Percentiles rank a stretch among this genome's conserved stretches.
Evolutionary conservation across 1,284 basidiomycete genomes (phyloP).

Genomic region (Pholiota adiposa): DNA sequence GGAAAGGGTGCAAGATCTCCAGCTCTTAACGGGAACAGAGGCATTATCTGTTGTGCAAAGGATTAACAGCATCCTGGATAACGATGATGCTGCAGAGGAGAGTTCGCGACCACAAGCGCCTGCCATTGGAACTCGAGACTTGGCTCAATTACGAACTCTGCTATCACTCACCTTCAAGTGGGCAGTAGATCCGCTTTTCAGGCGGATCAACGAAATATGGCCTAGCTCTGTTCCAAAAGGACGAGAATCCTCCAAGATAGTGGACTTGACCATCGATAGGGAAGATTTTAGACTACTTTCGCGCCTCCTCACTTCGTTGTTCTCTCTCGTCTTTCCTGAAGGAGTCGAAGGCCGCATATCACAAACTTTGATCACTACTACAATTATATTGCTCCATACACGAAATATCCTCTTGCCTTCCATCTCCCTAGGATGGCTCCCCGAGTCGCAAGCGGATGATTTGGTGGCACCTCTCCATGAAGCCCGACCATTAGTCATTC

Average conservation of each 20-base stretch:
- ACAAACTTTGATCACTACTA: slow-evolving; percentile 63
- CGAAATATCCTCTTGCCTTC: slow-evolving; percentile 60
- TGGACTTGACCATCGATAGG: slow-evolving; percentile 46
- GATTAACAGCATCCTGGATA: slow-evolving; percentile 52
- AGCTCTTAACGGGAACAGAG: slow-evolving; percentile 59
- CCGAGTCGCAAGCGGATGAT: slow-evolving; percentile 49
- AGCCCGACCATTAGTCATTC: slow-evolving; percentile 52
- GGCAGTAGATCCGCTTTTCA: slow-evolving; percentile 60
- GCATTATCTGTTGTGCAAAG: slow-evolving; percentile 55
- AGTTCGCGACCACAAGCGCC: slow-evolving; percentile 31
- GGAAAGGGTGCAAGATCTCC: slow-evolving; percentile 44
- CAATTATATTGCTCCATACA: slow-evolving; percentile 60
- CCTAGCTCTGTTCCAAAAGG: slow-evolving; percentile 26
- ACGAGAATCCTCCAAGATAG: slow-evolving; percentile 34
- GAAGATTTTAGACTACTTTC: slow-evolving; percentile 50
- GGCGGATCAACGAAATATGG: slow-evolving; percentile 47
- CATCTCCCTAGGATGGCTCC: slow-evolving; percentile 72
- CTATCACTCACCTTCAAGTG: slow-evolving; percentile 72
- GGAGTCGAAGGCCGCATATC: slow-evolving; percentile 49
- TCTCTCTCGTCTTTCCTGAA: slow-evolving; percentile 54
- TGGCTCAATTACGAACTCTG: slow-evolving; percentile 62
- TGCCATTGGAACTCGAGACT: slow-evolving; percentile 66
- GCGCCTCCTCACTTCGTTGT: slow-evolving; percentile 42
- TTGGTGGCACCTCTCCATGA: slow-evolving; percentile 35
- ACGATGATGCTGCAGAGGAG: slow-evolving; percentile 9